Base-by-base conservation (phyloP, 495 filamentous ascomycete species). In the Thozetella sp. region DNA sequence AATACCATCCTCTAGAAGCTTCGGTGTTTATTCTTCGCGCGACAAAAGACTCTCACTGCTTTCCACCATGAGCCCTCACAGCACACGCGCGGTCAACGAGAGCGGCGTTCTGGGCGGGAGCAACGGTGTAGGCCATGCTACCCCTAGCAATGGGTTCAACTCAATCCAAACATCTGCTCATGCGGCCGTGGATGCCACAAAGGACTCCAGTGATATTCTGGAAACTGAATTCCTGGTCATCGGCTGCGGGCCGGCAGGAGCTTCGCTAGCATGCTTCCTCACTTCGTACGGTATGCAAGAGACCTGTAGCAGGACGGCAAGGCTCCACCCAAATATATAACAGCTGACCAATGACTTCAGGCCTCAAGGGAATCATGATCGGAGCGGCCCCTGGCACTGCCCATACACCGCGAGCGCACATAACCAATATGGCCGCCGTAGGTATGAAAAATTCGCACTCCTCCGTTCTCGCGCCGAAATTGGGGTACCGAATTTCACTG, bases 201-300 rank as follows among this genome's bases (percentile, higher is more conserved):
- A n/a, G n/a, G n/a, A n/a, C n/a, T n/a, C n/a, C n/a, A n/a, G n/a
- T n/a, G n/a, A n/a, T n/a, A n/a, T n/a, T n/a, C n/a, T 85, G 22
- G 60, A 77, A 26, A 80, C 73, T 2, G 66, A 77, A 56, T 69
- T 75, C 58, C 66, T 84, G 12, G 75, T 84, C n/a, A 65, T 82
- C 20, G 81, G 81, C 24, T 67, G 77, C 43, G 81, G 81, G 0
- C 81, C 80, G 22, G 79, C 81, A 17, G 81, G 81, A 2, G 78
- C 76, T 19, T 68, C 74, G 0, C 63, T 84, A 25, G 80, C 80
- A 20, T 78, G 76, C 57, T 83, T 84, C 56, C 71, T 84, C 3
- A 69, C 73, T 13, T 69, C 61, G 22, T 69, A 84, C 68, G 77
- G 77, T 77, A 60, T n/a, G n/a, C n/a, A n/a, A n/a, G n/a, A n/a